Evolutionary conservation across 768 basidiomycete species (phyloP).

Genomic region (Leccinum barrowsii): DNA sequence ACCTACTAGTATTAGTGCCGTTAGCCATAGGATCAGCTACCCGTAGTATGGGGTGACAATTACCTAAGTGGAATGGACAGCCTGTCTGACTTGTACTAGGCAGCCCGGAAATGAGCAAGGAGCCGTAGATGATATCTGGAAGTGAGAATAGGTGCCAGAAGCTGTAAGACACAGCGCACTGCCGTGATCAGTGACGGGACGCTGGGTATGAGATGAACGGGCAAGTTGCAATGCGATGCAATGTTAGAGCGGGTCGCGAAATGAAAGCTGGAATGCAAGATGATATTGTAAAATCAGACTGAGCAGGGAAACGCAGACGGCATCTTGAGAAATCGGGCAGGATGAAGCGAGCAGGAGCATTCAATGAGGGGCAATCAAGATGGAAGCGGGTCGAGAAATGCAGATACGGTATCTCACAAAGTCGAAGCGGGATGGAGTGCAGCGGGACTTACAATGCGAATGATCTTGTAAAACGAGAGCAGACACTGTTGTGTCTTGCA

Average conservation of each 20-base stretch:
- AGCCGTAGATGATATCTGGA: not conserved
- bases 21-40: not conserved
- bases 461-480: not conserved
- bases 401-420: not conserved
- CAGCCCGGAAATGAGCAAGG: not conserved
- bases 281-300: not conserved
- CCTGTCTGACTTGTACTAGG: not conserved
- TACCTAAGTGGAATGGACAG: not conserved
- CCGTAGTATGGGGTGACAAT: not conserved
- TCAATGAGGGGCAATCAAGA: not conserved
- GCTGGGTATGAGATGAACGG: too few relatives aligned
- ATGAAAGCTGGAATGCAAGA: not conserved
- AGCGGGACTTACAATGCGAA: not conserved
- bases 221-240: not conserved
- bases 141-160: not conserved
- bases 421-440: not conserved
- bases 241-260: not conserved
- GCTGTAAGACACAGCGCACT: not conserved
- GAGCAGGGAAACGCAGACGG: not conserved
- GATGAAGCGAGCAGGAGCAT: not conserved
- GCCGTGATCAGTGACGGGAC: not conserved
- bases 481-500: not conserved
- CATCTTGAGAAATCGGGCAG: not conserved
- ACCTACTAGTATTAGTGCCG: not conserved
- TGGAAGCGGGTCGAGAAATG: not conserved